Evolutionary conservation across 345 rosid genomes (phyloP).

Genomic region (Bruguiera gymnorhiza): DNA sequence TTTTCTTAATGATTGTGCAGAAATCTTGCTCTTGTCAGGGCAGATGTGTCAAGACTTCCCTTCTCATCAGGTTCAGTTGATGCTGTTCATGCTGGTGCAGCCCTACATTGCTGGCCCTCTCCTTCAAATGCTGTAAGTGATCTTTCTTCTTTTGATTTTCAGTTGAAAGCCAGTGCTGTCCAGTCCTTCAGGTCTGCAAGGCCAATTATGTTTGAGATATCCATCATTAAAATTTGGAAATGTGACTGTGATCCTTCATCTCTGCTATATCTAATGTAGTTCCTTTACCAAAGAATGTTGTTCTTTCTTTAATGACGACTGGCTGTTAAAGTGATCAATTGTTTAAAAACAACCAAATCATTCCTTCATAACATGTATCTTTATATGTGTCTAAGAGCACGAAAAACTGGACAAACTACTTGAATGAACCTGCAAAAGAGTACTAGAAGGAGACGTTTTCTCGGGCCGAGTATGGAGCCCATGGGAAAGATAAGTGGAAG

Average conservation of each 20-base stretch:
- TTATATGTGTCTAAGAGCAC: neutral
- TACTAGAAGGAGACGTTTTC: neutral
- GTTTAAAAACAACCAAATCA: too few species aligned
- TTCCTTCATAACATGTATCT: neutral
- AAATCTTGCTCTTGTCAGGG: slow-evolving; percentile 85
- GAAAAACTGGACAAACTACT: neutral
- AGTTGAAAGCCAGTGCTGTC: slow-evolving; percentile 1
- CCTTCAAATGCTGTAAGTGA: slow-evolving; percentile 80
- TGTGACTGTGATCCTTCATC: neutral
- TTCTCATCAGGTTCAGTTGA: slow-evolving; percentile 77
- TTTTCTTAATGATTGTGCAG: slow-evolving; percentile 35
- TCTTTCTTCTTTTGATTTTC: slow-evolving; percentile 1
- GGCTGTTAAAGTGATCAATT: too few species aligned
- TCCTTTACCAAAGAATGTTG: neutral
- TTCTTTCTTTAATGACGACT: too few species aligned
- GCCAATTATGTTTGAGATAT: neutral
- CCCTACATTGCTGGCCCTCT: slow-evolving; percentile 95
- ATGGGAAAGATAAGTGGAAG: neutral
- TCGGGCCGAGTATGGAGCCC: neutral
- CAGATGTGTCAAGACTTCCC: slow-evolving; percentile 87
- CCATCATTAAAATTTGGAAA: neutral
- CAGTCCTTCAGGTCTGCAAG: slow-evolving; percentile 1
- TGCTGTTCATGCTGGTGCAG: slow-evolving; percentile 95
- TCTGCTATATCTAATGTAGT: neutral
- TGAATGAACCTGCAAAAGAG: neutral